A percentile compares a stretch with the other conserved stretches of the same genome.
These are phyloP conservation scores for Sordariomycetes sp. DNA, from an alignment of 2,329 filamentous ascomycete genomes.

Conservation along the genomic window DNA sequence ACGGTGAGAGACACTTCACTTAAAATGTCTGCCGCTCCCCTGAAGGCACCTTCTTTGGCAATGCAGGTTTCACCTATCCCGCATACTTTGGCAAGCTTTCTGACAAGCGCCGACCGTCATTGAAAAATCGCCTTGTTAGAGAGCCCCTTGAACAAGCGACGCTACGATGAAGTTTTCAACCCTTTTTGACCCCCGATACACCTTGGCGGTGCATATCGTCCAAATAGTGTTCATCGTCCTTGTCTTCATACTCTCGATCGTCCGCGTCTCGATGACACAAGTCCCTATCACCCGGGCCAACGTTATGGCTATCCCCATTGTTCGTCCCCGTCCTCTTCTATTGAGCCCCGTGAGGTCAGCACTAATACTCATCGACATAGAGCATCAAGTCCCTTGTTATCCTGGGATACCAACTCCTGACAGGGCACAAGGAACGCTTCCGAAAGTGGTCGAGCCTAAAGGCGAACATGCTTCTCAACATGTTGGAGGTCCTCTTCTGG, in stretches of 20 bases:
- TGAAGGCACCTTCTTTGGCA: no score
- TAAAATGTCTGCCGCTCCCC: no score
- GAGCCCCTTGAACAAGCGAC: no score
- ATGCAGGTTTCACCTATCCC: no score
- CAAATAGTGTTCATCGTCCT: background rate
- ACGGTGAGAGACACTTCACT: no score
- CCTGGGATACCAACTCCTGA: constrained; percentile 26
- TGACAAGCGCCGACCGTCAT: no score
- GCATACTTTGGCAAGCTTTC: no score
- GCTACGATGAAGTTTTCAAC: background rate
- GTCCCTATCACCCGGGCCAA: background rate
- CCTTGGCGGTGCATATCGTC: background rate
- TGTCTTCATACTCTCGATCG: background rate
- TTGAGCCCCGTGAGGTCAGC: background rate
- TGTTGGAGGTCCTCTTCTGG: constrained; percentile 30
- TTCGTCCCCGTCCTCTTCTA: background rate
- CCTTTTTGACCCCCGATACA: background rate
- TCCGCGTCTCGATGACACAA: background rate
- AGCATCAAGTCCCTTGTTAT: constrained; percentile 26
- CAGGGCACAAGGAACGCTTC: constrained; percentile 20
- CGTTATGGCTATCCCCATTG: background rate
- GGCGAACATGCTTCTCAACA: constrained; percentile 27
- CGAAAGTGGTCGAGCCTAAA: constrained; percentile 25
- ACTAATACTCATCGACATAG: constrained; percentile 7
- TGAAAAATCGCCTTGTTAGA: no score